Evolutionary conservation across 2,329 filamentous ascomycete species (phyloP), one percentile per base, ranked within the genome.

Genomic region (Pyricularia sp.): DNA sequence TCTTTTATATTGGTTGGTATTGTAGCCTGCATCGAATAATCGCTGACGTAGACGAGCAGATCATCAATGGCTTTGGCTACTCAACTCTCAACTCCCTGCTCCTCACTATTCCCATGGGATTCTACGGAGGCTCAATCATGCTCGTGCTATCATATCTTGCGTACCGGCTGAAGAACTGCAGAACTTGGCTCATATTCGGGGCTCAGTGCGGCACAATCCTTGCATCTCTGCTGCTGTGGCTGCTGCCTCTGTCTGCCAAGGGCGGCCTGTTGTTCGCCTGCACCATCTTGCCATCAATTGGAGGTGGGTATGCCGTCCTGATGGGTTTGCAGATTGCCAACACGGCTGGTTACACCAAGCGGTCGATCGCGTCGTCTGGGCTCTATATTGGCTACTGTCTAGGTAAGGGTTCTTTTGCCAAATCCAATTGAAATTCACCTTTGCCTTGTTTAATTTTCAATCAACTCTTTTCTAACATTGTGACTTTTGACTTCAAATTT

Each of bases 381-480:
- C 72, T 82, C 6, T 82, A 79, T 63, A 76, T 82, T 24, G 81
- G 80, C 0, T 82, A 82, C 67, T 82, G 80, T 68, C 71, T 82
- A 9, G 79, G 78, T 78, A 66, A 62, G 53, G 28, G 7, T 57
- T 13, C 13, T 57, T 6, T 13, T 55, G 22, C 8, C 24, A 10
- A 10, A 4, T 10, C n/a, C 28, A 26, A 10, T 4, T 12, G 9
- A 22, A 10, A 24, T 26, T 1, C 26, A 13, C n/a, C 4, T 26
- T 1, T 13, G 5, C n/a, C 4, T 55, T 8, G 7, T 55, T 55
- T 9, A 9, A 10, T 55, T 1, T 24, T 55, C 24, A 5, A 1
- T 5, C 22, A 26, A 6, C 6, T 28, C 33, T 40, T 40, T 28
- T 22, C 53, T 57, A 26, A 57, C 24, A 57, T 13, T 57, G 53